Conservation (phyloP, 371 early-diverging fungal genomes). For the Dichotomocladium elegans region DNA sequence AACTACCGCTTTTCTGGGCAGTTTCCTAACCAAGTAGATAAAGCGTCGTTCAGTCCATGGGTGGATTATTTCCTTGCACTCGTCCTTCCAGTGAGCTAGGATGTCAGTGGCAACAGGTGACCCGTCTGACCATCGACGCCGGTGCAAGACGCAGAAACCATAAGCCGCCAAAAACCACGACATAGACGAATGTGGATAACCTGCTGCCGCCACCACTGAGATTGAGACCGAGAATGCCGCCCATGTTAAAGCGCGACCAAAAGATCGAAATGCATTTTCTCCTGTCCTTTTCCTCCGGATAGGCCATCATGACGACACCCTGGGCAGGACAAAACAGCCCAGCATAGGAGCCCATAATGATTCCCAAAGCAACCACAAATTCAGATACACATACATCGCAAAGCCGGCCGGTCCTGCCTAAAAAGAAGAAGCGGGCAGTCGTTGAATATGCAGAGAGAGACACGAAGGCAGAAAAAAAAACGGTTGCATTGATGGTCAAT, state of each 20-base stretch:
- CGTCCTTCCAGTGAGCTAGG: conserved; percentile 47
- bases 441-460: background rate
- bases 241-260: conserved; percentile 78
- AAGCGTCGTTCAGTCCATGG: conserved; percentile 57
- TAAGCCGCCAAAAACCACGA: conserved; percentile 59
- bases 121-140: conserved; percentile 60
- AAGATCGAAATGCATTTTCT: conserved; percentile 75
- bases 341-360: conserved; percentile 60
- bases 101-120: conserved; percentile 47
- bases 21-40: conserved; percentile 15
- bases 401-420: conserved; percentile 51
- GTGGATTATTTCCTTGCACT: conserved; percentile 53
- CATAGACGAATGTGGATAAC: conserved; percentile 57
- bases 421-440: no score
- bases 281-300: conserved; percentile 65
- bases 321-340: conserved; percentile 65
- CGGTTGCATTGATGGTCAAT: conserved; percentile 27
- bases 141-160: conserved; percentile 54
- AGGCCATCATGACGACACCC: conserved; percentile 69
- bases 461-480: background rate
- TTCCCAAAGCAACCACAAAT: conserved; percentile 59
- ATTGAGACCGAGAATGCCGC: conserved; percentile 75
- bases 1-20: no score
- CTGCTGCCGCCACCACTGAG: conserved; percentile 19
- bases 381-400: conserved; percentile 43